phyloP scores from a whole-genome alignment of 2,329 filamentous ascomycete genomes.

The Fragosphaeria purpurea region DNA sequence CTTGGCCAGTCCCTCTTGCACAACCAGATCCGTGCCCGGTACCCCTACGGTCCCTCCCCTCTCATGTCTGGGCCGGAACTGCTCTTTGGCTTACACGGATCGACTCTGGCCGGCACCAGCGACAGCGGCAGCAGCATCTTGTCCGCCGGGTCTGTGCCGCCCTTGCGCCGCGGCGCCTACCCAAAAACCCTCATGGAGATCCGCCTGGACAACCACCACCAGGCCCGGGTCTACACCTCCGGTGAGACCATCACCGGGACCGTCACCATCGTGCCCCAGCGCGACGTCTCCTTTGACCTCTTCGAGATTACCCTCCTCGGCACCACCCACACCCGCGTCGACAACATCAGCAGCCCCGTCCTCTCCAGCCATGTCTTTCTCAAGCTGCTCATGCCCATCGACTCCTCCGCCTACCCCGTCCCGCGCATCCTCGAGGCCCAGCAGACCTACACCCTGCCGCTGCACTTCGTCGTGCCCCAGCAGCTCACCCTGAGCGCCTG shows the following conservation, averaged over 20 bases:
- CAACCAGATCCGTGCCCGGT: too few species aligned
- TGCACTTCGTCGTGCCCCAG: slow-evolving; percentile 49
- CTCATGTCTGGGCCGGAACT: not conserved
- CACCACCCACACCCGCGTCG: slow-evolving; percentile 37
- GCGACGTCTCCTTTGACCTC: slow-evolving; percentile 38
- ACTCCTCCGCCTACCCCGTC: slow-evolving; percentile 35
- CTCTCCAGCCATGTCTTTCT: slow-evolving; percentile 43
- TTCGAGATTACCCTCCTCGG: slow-evolving; percentile 46
- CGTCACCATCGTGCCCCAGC: slow-evolving; percentile 34
- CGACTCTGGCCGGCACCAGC: slow-evolving; percentile 9
- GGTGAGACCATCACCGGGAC: slow-evolving; percentile 40
- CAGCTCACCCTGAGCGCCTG: slow-evolving; percentile 48
- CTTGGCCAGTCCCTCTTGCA: not conserved
- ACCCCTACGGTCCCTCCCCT: not conserved
- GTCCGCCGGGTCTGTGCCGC: slow-evolving; percentile 2
- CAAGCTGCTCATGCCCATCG: slow-evolving; percentile 45
- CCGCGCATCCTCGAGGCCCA: slow-evolving; percentile 38
- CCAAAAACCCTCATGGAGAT: slow-evolving; percentile 34
- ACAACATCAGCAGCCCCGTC: slow-evolving; percentile 39
- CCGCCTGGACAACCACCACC: slow-evolving; percentile 42
- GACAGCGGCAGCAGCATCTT: slow-evolving; percentile 6
- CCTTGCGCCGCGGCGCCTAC: slow-evolving; percentile 10
- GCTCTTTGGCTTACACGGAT: slow-evolving; percentile 1
- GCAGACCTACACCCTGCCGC: slow-evolving; percentile 40
- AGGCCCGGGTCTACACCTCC: slow-evolving; percentile 45